A percentile compares a stretch with the other conserved stretches of the same genome.
These are phyloP conservation scores for Aspergillus tubingensis DNA, from an alignment of 2,329 filamentous ascomycete genomes.

Conservation along the genomic window DNA sequence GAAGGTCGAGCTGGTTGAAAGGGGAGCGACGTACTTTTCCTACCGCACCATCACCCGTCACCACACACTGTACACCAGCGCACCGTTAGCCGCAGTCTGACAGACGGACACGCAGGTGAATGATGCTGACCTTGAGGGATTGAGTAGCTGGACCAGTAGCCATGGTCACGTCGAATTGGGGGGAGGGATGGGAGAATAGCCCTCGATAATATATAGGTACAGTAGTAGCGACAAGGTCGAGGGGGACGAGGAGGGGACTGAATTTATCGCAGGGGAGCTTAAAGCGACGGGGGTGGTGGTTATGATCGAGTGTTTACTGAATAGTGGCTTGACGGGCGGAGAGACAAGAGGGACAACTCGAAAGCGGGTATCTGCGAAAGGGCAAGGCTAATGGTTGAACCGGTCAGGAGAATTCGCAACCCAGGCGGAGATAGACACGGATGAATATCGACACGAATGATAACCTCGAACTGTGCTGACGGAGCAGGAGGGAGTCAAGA, in stretches of 20 bases:
- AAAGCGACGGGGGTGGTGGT: background rate
- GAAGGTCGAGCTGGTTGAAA: slow-evolving; percentile 3
- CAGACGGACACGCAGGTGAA: slow-evolving; percentile 12
- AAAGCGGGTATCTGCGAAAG: slow-evolving; percentile 1
- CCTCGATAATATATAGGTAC: slow-evolving; percentile 9
- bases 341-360: background rate
- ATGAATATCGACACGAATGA: background rate
- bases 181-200: slow-evolving; percentile 4
- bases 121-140: slow-evolving; percentile 75
- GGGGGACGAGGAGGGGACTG: background rate
- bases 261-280: background rate
- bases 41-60: slow-evolving; percentile 98
- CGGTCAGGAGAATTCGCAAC: slow-evolving; percentile 5
- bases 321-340: slow-evolving; percentile 5
- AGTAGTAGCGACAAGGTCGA: slow-evolving; percentile 10
- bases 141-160: slow-evolving; percentile 85
- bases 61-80: slow-evolving; percentile 74
- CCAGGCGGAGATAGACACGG: background rate
- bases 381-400: slow-evolving; percentile 1
- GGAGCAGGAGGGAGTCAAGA: background rate
- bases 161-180: slow-evolving; percentile 44
- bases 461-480: background rate
- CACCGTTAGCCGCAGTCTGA: slow-evolving; percentile 40
- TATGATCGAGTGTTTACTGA: background rate
- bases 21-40: slow-evolving; percentile 72